phyloP scores from a whole-genome alignment of 2,329 filamentous ascomycete species.

The Falciphora oryzae region DNA sequence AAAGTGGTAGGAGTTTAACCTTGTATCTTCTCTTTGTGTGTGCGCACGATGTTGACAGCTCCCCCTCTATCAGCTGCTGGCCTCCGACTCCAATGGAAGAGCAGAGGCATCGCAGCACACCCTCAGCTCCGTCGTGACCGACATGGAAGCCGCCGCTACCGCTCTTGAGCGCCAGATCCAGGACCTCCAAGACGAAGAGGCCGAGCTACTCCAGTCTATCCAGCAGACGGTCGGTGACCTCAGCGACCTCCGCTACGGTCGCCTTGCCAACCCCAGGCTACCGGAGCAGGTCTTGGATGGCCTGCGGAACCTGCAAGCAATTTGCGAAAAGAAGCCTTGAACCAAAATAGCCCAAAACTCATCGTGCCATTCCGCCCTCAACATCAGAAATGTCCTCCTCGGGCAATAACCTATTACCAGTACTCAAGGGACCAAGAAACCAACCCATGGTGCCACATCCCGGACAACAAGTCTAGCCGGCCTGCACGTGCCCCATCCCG shows the following conservation, averaged over 20 bases:
- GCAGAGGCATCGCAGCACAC: conserved; percentile 44
- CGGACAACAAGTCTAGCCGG: not conserved
- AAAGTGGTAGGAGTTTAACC: conserved; percentile 37
- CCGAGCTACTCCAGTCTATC: conserved; percentile 53
- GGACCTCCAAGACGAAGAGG: conserved; percentile 59
- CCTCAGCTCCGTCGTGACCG: conserved; percentile 58
- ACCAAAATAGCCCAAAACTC: not conserved
- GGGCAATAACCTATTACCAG: not conserved
- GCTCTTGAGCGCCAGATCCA: conserved; percentile 65
- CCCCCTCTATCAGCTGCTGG: not conserved
- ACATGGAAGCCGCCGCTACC: conserved; percentile 60
- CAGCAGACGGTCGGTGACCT: conserved; percentile 63
- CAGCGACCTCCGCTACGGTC: conserved; percentile 79
- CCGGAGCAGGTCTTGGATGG: conserved; percentile 62
- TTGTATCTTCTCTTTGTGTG: not conserved
- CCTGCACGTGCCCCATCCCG: not conserved
- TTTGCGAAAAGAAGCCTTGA: conserved; percentile 41
- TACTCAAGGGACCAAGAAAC: not conserved
- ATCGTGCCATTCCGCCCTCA: not conserved
- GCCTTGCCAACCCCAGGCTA: conserved; percentile 59
- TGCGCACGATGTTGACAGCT: not conserved
- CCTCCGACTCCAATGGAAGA: not conserved
- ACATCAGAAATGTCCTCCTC: not conserved
- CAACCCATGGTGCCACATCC: not conserved
- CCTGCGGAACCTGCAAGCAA: conserved; percentile 56